Base-by-base conservation (phyloP, 2,329 filamentous ascomycete genomes). In the Aspergillus novoparasiticus region DNA sequence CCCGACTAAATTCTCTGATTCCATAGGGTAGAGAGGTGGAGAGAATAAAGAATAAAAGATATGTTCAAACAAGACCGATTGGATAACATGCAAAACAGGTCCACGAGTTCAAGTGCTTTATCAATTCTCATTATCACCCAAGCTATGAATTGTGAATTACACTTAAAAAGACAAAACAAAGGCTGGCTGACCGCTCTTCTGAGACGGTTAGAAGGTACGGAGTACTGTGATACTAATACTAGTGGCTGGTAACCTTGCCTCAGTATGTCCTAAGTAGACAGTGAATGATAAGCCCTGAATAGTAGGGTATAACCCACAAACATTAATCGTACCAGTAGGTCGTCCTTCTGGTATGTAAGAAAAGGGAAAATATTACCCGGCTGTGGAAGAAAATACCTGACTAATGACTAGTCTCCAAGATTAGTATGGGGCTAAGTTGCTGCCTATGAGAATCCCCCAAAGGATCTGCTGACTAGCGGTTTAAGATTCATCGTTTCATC, bases 401-500 rank as follows among this genome's bases (percentile, higher is more conserved):
- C 50, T 39, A 55, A 55, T 55, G 39, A 55, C 32, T 54, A 55
- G 51, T 6, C 51, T 39, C 32, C 34, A 36, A 36, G 32, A 54
- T 54, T 39, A 54, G 32, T 39, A 36, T 39, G 12, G 34, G 51
- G 51, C 51, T 55, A 55, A 55, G 51, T 39, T 12, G 23, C 32
- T 26, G 11, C 51, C 51, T 55, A 55, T 39, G 51, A 55, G 51
- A 32, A 55, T 41, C 32, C 58, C 48, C 53, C 65, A 57, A 60
- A 51, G 50, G 66, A 68, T 68, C 65, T 64, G 36, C 66, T 55
- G 61, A 58, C 59, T 65, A 67, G 63, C 63, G 32, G 61, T 60
- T 61, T 58, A 64, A 62, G 63, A 67, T 39, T 67, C 59, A 64
- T 54, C 56, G 67, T 69, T 66, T 66, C 67, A 68, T 61, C 54